Base-by-base conservation (phyloP, 495 filamentous ascomycete species). In the Tetracladium setigerum region DNA sequence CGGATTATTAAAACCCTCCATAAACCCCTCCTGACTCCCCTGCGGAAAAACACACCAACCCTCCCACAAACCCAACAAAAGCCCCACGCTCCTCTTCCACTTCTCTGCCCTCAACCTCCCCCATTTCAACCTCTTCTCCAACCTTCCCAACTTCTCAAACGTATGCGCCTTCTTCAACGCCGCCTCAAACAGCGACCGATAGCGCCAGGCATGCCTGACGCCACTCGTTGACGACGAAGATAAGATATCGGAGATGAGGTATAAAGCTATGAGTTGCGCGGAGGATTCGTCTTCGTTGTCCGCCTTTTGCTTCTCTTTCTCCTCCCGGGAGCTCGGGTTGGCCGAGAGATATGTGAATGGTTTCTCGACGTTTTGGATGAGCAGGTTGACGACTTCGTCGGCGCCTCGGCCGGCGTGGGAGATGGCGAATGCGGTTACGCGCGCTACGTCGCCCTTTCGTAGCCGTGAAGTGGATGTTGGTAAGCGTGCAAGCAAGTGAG, bases 121-220 rank as follows among this genome's bases (percentile, higher is more conserved):
- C 89, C 89, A 95, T 16, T 74, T 73, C 35, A 87, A 68, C 31
- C 79, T 82, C 53, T 84, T 82, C 22, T 90, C 81, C 42, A 96
- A 72, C 47, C 76, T 68, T 7, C 90, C 92, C 8, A 98, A 74
- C 43, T 79, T 70, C 55, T 89, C 89, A 55, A 98, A 97, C 1
- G 87, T 81, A 31, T 81, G 73, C 32, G 80, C 74, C 5, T 75
- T 63, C 30, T 79, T 78, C 7, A 98, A 68, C 0, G 83, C 79
- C 0, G 70, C 66, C 62, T 95, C 94, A 53, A 98, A 92, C 16
- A 92, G 69, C 57, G 86, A 82, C 15, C 91, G 78, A 57, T 92
- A 97, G 35, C 89, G 81, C 89, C 89, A 97, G 5, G 89, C 87
- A 59, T 91, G 85, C 1, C 87, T 76, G 30, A 95, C 84, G 0